phyloP scores from a whole-genome alignment of 1,139 yeast genomes.

The Scheffersomyces parashehatae region DNA sequence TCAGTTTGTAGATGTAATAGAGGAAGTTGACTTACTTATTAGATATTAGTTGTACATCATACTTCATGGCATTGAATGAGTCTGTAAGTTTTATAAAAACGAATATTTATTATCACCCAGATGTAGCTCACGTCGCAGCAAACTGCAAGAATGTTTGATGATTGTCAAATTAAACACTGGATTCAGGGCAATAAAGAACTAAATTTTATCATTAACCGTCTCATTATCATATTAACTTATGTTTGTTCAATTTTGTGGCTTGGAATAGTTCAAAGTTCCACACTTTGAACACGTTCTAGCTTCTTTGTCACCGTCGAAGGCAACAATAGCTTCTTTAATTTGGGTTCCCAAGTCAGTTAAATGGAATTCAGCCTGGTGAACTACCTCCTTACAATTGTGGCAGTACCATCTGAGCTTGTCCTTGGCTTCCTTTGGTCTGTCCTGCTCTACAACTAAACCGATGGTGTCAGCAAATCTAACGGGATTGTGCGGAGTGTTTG shows the following conservation, averaged over 20 bases:
- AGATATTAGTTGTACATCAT: too few species aligned
- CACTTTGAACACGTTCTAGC: constrained; percentile 76
- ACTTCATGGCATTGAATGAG: too few species aligned
- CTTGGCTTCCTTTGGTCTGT: constrained; percentile 67
- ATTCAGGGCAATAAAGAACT: too few species aligned
- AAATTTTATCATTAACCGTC: too few species aligned
- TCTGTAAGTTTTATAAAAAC: too few species aligned
- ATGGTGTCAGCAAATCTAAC: constrained; percentile 83
- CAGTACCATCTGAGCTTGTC: constrained; percentile 91
- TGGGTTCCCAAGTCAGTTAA: constrained; percentile 87
- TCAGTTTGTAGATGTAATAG: too few species aligned
- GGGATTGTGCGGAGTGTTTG: constrained; percentile 87
- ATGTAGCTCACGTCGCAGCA: too few species aligned
- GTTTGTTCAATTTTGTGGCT: constrained; percentile 37
- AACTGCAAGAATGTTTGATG: too few species aligned
- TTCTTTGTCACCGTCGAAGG: constrained; percentile 62
- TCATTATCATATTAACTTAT: too few species aligned
- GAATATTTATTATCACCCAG: too few species aligned
- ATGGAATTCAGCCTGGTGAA: constrained; percentile 71
- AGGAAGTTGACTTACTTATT: too few species aligned
- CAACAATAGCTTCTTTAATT: constrained; percentile 77
- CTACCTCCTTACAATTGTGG: constrained; percentile 59
- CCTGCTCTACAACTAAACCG: constrained; percentile 94
- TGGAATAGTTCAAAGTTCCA: constrained; percentile 67
- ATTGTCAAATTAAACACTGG: too few species aligned